Evolutionary conservation across 1,284 basidiomycete species (phyloP), one percentile per base, ranked within the genome.

Genomic region (Heterobasidion annosum): DNA sequence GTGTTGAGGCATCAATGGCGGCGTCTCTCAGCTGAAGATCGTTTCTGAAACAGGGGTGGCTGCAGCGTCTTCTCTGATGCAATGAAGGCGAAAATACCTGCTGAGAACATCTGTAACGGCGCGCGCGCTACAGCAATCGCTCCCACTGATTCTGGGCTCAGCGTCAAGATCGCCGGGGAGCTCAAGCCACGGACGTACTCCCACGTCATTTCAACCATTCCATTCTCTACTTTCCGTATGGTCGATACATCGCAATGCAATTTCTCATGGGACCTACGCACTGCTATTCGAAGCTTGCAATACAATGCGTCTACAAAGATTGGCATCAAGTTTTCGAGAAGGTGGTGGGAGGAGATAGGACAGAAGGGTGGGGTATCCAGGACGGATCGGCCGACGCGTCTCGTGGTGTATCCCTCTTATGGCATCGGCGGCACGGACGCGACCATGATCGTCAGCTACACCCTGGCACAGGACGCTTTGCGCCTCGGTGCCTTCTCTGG

Each of bases 241-340:
- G 58, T 70, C 46, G 61, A 69, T 53, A 63, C 63, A 25, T 54
- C 59, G 34, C 55, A 61, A 3, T 59, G 60, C 48, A 52, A 62
- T 13, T 56, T 68, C 44, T 54, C 59, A n/a, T 59, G 58, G 48
- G 57, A 50, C 40, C 40, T 43, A 13, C 65, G 57, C 18, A 58
- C 56, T 12, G 68, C 67, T 0, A 54, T 70, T 25, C 64, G 68
- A 13, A 50, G 57, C 10, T 57, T 69, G 16, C 58, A 60, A 16
- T 69, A 69, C 55, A 62, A 60, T 4, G 57, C 66, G 0, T 61
- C 64, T 6, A 59, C 63, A 52, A 71, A 71, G 58, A 59, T 70
- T 33, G 69, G 62, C 12, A 60, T 70, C 44, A 63, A 67, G 54
- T 70, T 70, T 63, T 62, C 57, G 43, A 61, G 57, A 13, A 58